Evolutionary conservation across 495 filamentous ascomycete species (phyloP), one percentile per base, ranked within the genome.

Genomic region (Parathielavia hyrcaniae): DNA sequence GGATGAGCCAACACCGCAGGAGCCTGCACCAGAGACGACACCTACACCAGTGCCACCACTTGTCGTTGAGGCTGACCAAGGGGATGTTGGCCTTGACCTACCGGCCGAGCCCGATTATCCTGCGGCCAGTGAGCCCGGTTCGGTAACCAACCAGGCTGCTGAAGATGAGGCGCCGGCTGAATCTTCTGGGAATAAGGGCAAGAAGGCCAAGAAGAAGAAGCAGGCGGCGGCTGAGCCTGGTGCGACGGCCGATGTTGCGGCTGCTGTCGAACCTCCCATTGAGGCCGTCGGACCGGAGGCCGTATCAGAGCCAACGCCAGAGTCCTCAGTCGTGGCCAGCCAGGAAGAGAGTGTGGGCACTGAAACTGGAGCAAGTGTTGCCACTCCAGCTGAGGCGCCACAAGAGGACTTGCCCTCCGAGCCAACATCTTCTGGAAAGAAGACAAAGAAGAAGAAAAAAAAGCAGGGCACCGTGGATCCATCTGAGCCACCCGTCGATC

Each of bases 401-500:
- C 53, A 58, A 35, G 60, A 53, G 10, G 60, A 65, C 5, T 1
- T 48, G 41, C 48, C 30, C 45, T 12, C 59, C 10, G 66, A 65
- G 34, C 50, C 53, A 5, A 30, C 49, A 13, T 30, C 50, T 48
- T 58, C 59, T 7, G 47, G 49, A 19, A 71, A 62, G 46, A 68
- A 64, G 60, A 40, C 32, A 35, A 70, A 67, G 66, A 67, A 70
- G 46, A 62, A 52, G 35, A 71, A 70, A 60, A 71, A 73, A 32
- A 64, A 62, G 55, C 55, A 50, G 47, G 61, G 56, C 40, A 71
- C 67, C 32, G 40, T 46, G 30, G 53, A 57, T 9, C 5, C 32
- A 5, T 30, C 59, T 10, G 47, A 60, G 19, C 1, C 39, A 11
- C 26, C 30, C 5, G 34, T 26, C 20, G 56, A 53, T 32, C 16